Conservation (phyloP, 1,139 yeast species). For the Diutina sp. region DNA sequence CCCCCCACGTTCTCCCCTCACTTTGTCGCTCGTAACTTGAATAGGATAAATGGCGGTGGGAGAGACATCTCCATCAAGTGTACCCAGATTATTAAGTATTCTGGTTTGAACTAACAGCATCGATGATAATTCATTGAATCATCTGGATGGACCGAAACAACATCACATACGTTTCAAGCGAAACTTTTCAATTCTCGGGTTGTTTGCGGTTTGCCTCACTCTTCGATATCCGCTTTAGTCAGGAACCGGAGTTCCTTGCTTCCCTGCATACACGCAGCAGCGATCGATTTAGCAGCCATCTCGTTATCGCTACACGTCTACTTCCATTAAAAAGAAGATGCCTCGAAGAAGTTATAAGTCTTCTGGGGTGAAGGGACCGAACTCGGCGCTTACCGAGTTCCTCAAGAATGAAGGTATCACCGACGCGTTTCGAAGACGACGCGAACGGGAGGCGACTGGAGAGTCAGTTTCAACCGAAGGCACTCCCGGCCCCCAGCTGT, state of each 20-base stretch:
- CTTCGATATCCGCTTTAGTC: not conserved
- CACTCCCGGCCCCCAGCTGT: not conserved
- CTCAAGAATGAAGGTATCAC: conserved; percentile 79
- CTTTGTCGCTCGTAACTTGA: no score
- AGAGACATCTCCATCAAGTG: no score
- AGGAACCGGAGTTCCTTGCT: not conserved
- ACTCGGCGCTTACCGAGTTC: conserved; percentile 69
- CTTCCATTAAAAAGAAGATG: conserved; percentile 7
- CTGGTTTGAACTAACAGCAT: no score
- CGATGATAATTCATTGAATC: no score
- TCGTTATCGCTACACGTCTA: not conserved
- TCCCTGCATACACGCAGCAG: not conserved
- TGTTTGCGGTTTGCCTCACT: not conserved
- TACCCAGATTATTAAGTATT: no score
- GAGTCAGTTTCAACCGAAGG: not conserved
- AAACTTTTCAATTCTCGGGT: no score
- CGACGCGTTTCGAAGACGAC: conserved; percentile 59
- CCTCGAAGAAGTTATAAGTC: conserved; percentile 12
- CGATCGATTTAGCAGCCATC: not conserved
- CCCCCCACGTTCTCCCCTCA: no score
- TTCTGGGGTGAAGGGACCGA: conserved; percentile 59
- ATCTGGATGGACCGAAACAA: no score
- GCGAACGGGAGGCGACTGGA: conserved; percentile 11
- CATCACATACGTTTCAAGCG: no score
- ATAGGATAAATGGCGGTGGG: no score